A percentile compares a stretch with the other conserved stretches of the same genome.
Evolutionary conservation across 2,329 filamentous ascomycete species (phyloP).

Genomic region (Fusarium nurragi): DNA sequence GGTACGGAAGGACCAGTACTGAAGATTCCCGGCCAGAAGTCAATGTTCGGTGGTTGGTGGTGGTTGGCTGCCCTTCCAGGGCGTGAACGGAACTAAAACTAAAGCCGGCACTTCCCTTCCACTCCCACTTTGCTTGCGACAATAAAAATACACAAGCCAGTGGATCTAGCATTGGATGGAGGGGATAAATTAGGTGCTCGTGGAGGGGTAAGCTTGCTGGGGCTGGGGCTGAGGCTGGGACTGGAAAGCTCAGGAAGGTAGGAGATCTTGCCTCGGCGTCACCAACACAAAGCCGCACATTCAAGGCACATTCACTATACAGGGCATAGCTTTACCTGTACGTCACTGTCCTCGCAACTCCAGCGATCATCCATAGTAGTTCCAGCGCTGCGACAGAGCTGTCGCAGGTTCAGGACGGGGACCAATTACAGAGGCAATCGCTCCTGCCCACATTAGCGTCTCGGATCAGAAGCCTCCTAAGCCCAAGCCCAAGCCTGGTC

Average conservation of each 20-base stretch:
- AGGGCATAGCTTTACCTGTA: constrained; percentile 16
- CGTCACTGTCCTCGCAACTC: constrained; percentile 8
- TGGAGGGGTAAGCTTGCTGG: constrained; percentile 27
- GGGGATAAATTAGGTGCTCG: neutral
- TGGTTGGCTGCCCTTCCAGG: neutral
- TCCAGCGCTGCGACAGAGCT: constrained; percentile 19
- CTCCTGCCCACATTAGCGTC: constrained; percentile 36
- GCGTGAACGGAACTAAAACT: constrained; percentile 10
- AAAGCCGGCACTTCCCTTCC: constrained; percentile 28
- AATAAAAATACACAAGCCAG: constrained; percentile 1
- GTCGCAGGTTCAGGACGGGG: constrained; percentile 7
- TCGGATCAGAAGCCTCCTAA: constrained; percentile 33
- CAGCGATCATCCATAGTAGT: constrained; percentile 29
- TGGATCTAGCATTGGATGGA: neutral
- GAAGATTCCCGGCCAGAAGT: neutral
- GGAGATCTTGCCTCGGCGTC: constrained; percentile 18
- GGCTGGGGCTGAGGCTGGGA: constrained; percentile 2
- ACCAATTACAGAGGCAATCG: constrained; percentile 36
- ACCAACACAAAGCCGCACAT: constrained; percentile 11
- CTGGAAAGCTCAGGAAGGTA: constrained; percentile 4
- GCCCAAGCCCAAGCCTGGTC: constrained; percentile 23
- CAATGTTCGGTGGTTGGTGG: constrained; percentile 2
- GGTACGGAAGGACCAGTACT: constrained; percentile 6
- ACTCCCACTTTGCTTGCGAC: constrained; percentile 7
- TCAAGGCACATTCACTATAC: neutral